Conservation (phyloP, 768 basidiomycete genomes). For the Boletus rubroflammeus region DNA sequence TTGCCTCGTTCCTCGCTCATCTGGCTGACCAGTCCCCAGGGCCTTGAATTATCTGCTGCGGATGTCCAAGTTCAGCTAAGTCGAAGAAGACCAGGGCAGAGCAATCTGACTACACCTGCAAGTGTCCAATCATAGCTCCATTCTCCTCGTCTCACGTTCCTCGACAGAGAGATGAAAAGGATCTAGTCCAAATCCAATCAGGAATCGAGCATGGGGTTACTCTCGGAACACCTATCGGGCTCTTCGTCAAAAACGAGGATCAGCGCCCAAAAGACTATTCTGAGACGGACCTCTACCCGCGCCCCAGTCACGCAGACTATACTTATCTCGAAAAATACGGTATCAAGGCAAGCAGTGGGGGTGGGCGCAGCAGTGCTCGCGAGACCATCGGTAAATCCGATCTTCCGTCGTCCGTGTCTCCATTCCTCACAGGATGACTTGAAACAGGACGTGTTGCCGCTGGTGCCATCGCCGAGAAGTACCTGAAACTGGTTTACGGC, state of each 20-base stretch:
- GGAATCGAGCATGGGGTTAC: conserved; percentile 93
- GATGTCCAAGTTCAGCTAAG: conserved; percentile 93
- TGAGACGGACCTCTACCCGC: conserved; percentile 96
- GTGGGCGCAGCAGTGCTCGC: conserved; percentile 90
- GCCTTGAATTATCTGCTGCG: conserved; percentile 68
- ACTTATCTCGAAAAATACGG: conserved; percentile 98
- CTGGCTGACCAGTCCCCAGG: conserved; percentile 45
- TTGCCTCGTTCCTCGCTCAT: conserved; percentile 4
- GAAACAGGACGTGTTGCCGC: conserved; percentile 87
- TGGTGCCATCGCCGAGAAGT: conserved; percentile 96
- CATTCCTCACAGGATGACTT: conserved; percentile 3
- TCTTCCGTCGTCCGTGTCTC: conserved; percentile 1
- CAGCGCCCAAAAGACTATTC: conserved; percentile 98
- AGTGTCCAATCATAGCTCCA: conserved; percentile 28
- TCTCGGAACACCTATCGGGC: conserved; percentile 93
- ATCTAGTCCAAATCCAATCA: conserved; percentile 89
- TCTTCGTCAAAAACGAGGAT: conserved; percentile 97
- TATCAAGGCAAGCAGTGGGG: conserved; percentile 94
- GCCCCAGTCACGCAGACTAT: conserved; percentile 96
- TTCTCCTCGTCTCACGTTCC: not conserved
- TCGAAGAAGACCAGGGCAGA: conserved; percentile 91
- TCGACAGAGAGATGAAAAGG: conserved; percentile 89
- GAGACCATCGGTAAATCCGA: conserved; percentile 81
- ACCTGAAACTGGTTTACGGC: conserved; percentile 80
- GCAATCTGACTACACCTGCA: conserved; percentile 93